These are phyloP conservation scores for Colletotrichum paranaense DNA, from an alignment of 2,329 filamentous ascomycete genomes.

Conservation along the genomic window DNA sequence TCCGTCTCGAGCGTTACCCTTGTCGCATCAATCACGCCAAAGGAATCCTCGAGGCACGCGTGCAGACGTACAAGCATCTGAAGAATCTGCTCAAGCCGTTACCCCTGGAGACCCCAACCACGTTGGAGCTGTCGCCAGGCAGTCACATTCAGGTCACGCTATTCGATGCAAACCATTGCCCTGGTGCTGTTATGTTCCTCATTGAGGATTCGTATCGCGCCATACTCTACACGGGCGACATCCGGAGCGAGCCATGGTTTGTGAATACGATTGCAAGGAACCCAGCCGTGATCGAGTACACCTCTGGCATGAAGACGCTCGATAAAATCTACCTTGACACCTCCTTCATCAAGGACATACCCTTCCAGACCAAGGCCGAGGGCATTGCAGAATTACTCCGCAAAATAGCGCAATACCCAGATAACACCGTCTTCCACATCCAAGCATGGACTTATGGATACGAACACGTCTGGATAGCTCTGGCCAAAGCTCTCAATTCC, in stretches of 20 bases:
- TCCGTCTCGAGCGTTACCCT: constrained; percentile 82
- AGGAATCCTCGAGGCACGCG: constrained; percentile 79
- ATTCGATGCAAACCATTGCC: constrained; percentile 92
- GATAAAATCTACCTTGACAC: constrained; percentile 93
- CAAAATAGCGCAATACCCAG: constrained; percentile 75
- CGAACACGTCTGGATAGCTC: constrained; percentile 89
- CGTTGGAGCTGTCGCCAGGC: constrained; percentile 78
- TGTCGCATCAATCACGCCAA: constrained; percentile 85
- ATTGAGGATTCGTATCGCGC: constrained; percentile 80
- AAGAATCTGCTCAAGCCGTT: constrained; percentile 81
- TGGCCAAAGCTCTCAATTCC: constrained; percentile 77
- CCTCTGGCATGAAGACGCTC: constrained; percentile 71
- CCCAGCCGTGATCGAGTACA: constrained; percentile 81
- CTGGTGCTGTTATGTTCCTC: constrained; percentile 91
- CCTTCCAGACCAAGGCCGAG: constrained; percentile 74
- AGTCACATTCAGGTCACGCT: constrained; percentile 82
- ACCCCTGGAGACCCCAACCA: constrained; percentile 82
- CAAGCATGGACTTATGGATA: constrained; percentile 92
- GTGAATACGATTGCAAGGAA: constrained; percentile 78
- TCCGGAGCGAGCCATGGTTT: constrained; percentile 89
- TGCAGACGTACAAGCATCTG: constrained; percentile 82
- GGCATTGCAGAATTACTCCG: constrained; percentile 79
- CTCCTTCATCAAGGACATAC: constrained; percentile 68
- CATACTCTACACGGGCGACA: constrained; percentile 89
- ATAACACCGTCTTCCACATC: constrained; percentile 83